Conservation (phyloP, 805 yeast genomes). For the Hanseniaspora nectarophila region DNA sequence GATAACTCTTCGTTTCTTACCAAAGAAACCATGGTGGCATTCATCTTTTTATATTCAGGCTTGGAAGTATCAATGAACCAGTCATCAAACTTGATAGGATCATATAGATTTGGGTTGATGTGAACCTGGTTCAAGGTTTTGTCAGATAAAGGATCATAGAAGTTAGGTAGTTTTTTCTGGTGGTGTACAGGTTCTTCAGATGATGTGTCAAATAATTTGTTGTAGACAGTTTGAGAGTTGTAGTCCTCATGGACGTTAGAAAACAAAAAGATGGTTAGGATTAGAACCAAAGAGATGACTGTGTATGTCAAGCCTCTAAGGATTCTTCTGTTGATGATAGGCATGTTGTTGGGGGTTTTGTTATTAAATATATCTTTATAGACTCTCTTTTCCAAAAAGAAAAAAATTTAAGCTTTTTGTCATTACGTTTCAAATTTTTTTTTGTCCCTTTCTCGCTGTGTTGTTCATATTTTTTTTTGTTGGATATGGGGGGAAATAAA, state of each 20-base stretch:
- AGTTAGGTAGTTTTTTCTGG: background rate
- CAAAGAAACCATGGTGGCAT: slow-evolving; percentile 57
- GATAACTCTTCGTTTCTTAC: slow-evolving; percentile 58
- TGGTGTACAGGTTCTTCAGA: background rate
- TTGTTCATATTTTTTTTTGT: no score
- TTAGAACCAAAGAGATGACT: background rate
- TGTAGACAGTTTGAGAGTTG: slow-evolving; percentile 8
- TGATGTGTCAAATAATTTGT: background rate
- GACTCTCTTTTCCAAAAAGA: no score
- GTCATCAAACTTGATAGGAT: slow-evolving; percentile 14
- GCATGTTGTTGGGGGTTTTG: no score
- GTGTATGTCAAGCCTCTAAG: slow-evolving; percentile 1
- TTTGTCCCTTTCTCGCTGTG: no score
- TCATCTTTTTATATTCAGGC: slow-evolving; percentile 28
- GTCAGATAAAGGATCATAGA: slow-evolving; percentile 3
- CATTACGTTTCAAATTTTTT: no score
- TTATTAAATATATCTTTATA: no score
- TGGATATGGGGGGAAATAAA: no score
- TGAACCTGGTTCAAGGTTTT: background rate
- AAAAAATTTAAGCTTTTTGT: no score
- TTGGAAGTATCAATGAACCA: slow-evolving; percentile 8
- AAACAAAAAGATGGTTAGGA: background rate
- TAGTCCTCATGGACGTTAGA: slow-evolving; percentile 9
- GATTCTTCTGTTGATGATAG: slow-evolving; percentile 11
- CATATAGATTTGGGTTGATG: background rate